Conservation (phyloP, 2,329 filamentous ascomycete genomes). For the Fusarium sp. region DNA sequence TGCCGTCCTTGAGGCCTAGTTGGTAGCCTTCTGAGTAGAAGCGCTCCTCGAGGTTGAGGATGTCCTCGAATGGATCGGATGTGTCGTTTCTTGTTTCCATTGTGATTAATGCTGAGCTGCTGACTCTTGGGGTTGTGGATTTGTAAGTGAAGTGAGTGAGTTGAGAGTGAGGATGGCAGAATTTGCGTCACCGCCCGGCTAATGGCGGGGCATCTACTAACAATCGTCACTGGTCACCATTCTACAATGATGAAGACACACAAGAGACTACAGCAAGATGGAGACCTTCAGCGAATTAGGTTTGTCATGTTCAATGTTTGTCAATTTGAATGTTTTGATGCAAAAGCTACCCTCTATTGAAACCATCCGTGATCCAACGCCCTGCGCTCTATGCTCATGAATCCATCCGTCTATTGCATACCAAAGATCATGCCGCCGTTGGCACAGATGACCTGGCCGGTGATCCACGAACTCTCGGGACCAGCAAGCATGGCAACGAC, state of each 20-base stretch:
- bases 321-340: background rate
- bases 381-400: slow-evolving; percentile 10
- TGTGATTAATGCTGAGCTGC: background rate
- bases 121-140: slow-evolving; percentile 21
- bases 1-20: slow-evolving; percentile 80
- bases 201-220: slow-evolving; percentile 40
- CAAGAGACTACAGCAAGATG: too few species aligned
- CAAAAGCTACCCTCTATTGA: slow-evolving; percentile 24
- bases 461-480: slow-evolving; percentile 44
- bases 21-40: slow-evolving; percentile 88
- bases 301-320: slow-evolving; percentile 1
- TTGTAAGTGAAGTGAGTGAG: slow-evolving; percentile 35
- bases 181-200: slow-evolving; percentile 45
- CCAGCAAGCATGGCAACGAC: slow-evolving; percentile 43
- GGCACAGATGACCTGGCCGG: slow-evolving; percentile 45
- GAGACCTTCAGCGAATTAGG: too few species aligned
- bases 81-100: slow-evolving; percentile 42
- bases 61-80: slow-evolving; percentile 66
- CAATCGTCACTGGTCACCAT: too few species aligned
- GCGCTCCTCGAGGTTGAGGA: slow-evolving; percentile 71
- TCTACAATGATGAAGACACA: too few species aligned
- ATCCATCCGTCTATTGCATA: slow-evolving; percentile 36
- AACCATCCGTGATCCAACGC: slow-evolving; percentile 23
- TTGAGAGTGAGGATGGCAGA: slow-evolving; percentile 38
- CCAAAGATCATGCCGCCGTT: slow-evolving; percentile 47